Conservation (phyloP, 2,329 filamentous ascomycete genomes). For the Colletotrichum chrysophilum region DNA sequence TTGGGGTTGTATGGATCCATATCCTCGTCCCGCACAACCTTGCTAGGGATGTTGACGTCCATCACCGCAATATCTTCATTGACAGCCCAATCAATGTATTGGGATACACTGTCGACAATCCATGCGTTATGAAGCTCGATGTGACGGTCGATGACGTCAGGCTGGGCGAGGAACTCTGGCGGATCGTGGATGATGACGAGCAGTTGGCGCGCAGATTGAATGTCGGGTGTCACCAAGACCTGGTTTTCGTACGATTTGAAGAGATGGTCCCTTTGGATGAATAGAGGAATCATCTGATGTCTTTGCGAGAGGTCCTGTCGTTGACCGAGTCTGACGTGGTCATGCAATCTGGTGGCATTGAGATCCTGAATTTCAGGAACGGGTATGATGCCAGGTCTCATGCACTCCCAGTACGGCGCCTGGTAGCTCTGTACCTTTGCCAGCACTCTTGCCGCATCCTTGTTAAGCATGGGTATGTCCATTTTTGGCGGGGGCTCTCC, state of each 20-base stretch:
- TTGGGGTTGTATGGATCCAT: slow-evolving; percentile 51
- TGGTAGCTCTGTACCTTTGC: slow-evolving; percentile 66
- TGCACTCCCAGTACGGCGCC: slow-evolving; percentile 83
- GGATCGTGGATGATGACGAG: slow-evolving; percentile 92
- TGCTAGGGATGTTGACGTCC: slow-evolving; percentile 87
- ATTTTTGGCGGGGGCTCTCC: slow-evolving; percentile 82
- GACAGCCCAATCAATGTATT: slow-evolving; percentile 85
- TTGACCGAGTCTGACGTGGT: slow-evolving; percentile 81
- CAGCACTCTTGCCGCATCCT: slow-evolving; percentile 60
- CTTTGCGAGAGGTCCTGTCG: slow-evolving; percentile 72
- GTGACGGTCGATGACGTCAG: slow-evolving; percentile 72
- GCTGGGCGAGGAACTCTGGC: slow-evolving; percentile 72
- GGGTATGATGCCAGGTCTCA: slow-evolving; percentile 72
- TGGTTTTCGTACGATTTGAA: slow-evolving; percentile 85
- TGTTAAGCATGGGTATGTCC: slow-evolving; percentile 60
- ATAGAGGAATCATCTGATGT: slow-evolving; percentile 79
- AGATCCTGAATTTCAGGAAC: slow-evolving; percentile 55
- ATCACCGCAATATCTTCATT: slow-evolving; percentile 82
- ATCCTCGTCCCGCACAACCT: slow-evolving; percentile 69
- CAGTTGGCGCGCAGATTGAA: slow-evolving; percentile 70
- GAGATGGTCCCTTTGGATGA: slow-evolving; percentile 75
- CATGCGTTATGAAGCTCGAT: slow-evolving; percentile 86
- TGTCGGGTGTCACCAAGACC: slow-evolving; percentile 78
- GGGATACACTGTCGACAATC: slow-evolving; percentile 81
- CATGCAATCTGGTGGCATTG: slow-evolving; percentile 72